Conservation (phyloP, 768 basidiomycete species). For the Mycena kentingensis region DNA sequence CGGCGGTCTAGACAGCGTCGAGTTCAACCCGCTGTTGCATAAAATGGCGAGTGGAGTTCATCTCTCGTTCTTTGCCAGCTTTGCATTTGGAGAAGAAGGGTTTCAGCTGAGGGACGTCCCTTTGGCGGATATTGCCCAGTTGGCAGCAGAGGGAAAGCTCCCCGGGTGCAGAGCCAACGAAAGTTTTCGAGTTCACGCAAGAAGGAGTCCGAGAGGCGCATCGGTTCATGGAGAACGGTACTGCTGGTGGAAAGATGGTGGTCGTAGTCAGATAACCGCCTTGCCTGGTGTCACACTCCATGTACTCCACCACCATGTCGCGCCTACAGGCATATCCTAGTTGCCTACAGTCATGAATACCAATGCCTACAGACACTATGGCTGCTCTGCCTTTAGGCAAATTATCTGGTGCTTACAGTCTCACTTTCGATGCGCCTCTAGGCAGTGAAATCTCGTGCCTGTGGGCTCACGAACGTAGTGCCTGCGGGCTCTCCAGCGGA, state of each 20-base stretch:
- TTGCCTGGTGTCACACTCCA: too few relatives aligned
- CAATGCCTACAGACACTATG: too few relatives aligned
- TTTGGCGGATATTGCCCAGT: conserved; percentile 11
- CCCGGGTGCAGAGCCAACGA: conserved; percentile 15
- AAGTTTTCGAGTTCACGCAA: conserved; percentile 21
- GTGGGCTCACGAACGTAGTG: too few relatives aligned
- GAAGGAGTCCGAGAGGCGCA: conserved; percentile 21
- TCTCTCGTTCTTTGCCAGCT: conserved; percentile 27
- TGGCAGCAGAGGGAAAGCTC: conserved; percentile 19
- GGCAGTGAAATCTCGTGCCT: too few relatives aligned
- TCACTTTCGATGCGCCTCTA: too few relatives aligned
- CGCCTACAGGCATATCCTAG: too few relatives aligned
- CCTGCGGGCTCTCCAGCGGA: too few relatives aligned
- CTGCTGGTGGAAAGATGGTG: conserved; percentile 25
- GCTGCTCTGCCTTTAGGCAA: too few relatives aligned
- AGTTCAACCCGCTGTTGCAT: conserved; percentile 25
- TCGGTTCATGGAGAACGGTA: conserved; percentile 20
- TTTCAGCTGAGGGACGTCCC: conserved; percentile 26
- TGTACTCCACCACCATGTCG: too few relatives aligned
- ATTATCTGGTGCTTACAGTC: too few relatives aligned
- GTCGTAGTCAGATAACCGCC: too few relatives aligned
- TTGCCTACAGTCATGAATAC: too few relatives aligned
- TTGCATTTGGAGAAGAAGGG: conserved; percentile 22
- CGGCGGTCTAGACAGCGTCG: conserved; percentile 23
- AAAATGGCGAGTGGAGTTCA: conserved; percentile 26